Percentiles rank a stretch among this genome's conserved stretches.
phyloP scores from a whole-genome alignment of 2,329 filamentous ascomycete genomes.

The Trichoderma semiorbis region DNA sequence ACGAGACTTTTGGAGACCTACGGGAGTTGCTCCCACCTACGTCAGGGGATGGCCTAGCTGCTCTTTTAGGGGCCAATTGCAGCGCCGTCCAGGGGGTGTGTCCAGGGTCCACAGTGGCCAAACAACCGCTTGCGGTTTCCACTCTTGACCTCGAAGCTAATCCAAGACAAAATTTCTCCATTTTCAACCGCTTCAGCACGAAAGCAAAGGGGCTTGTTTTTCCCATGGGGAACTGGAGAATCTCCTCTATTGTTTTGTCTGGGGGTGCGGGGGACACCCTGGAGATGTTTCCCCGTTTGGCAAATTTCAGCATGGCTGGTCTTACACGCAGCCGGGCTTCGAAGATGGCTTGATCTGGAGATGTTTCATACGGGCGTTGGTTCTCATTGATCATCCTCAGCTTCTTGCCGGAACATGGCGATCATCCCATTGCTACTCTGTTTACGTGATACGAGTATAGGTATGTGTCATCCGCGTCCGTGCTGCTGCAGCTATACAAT shows the following conservation, averaged over 20 bases:
- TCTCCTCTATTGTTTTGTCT: not conserved
- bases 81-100: constrained; percentile 1
- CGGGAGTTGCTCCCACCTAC: constrained; percentile 17
- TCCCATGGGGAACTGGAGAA: constrained; percentile 17
- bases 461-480: not conserved
- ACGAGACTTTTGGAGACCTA: not conserved
- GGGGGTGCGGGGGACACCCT: constrained; percentile 13
- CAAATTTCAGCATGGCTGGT: not conserved
- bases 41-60: constrained; percentile 8
- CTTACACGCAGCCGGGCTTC: not conserved
- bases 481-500: not conserved
- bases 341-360: not conserved
- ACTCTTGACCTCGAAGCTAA: constrained; percentile 10
- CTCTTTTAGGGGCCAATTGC: constrained; percentile 11
- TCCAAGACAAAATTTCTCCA: not conserved
- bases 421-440: not conserved
- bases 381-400: not conserved
- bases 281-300: constrained; percentile 5
- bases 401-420: not conserved
- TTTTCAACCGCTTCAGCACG: not conserved
- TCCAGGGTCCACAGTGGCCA: constrained; percentile 5
- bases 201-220: not conserved
- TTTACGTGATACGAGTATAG: not conserved
- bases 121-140: not conserved
- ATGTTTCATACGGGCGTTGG: not conserved